phyloP scores from a whole-genome alignment of 768 basidiomycete species.

The Lactarius trivialis region DNA sequence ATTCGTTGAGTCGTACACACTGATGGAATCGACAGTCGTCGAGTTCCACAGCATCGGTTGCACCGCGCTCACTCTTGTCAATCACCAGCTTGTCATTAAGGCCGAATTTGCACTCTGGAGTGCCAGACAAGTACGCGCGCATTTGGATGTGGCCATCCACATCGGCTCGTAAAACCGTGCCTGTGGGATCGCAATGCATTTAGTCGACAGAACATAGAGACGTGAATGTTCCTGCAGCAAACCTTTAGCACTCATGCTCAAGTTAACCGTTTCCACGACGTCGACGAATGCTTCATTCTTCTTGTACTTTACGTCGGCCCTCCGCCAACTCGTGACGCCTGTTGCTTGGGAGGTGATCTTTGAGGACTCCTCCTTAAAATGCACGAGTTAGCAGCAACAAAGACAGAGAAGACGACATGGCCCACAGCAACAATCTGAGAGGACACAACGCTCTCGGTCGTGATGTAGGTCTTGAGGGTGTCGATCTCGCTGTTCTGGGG shows the following conservation, averaged over 20 bases:
- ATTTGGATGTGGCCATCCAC: constrained; percentile 98
- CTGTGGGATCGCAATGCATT: constrained; percentile 34
- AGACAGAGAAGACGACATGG: constrained; percentile 6
- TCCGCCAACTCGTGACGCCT: constrained; percentile 91
- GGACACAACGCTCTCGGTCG: constrained; percentile 91
- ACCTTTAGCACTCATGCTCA: constrained; percentile 98
- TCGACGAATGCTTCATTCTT: constrained; percentile 99
- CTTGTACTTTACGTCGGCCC: constrained; percentile 95
- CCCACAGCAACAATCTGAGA: constrained; percentile 77
- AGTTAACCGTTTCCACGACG: constrained; percentile 93
- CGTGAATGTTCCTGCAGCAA: constrained; percentile 18
- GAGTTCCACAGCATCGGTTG: constrained; percentile 79
- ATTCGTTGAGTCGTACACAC: constrained; percentile 91
- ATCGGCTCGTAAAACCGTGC: constrained; percentile 87
- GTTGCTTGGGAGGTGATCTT: constrained; percentile 98
- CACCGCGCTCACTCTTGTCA: constrained; percentile 65
- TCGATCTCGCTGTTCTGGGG: constrained; percentile 99
- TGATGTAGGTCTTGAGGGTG: constrained; percentile 95
- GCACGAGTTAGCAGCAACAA: neutral
- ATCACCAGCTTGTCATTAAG: constrained; percentile 97
- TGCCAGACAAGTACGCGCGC: constrained; percentile 94
- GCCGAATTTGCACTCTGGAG: constrained; percentile 98
- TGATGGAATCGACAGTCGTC: constrained; percentile 99
- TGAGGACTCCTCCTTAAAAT: constrained; percentile 81
- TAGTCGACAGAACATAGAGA: neutral